A percentile compares a stretch with the other conserved stretches of the same genome.
These are phyloP conservation scores for Physocladia obscura DNA, from an alignment of 192 early-diverging fungal genomes.

Conservation along the genomic window DNA sequence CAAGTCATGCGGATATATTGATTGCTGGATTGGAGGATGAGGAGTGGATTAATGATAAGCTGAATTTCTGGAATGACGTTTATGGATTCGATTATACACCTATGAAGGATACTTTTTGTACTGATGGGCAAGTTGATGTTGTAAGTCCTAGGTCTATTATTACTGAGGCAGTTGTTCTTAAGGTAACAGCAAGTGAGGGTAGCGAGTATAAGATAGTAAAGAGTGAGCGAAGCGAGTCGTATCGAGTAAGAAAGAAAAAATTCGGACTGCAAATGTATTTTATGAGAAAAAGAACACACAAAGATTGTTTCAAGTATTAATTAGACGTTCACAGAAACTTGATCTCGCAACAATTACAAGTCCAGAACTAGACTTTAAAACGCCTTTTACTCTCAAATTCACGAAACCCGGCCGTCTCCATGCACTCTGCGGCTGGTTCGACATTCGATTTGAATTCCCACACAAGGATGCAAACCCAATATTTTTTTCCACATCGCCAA, in stretches of 20 bases:
- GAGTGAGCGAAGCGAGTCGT: too few relatives aligned
- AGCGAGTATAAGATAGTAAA: too few relatives aligned
- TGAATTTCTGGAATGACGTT: slow-evolving; percentile 85
- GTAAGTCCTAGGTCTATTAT: slow-evolving; percentile 67
- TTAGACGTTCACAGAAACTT: slow-evolving; percentile 49
- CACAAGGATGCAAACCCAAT: slow-evolving; percentile 34
- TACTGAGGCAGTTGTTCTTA: slow-evolving; percentile 61
- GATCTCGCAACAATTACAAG: slow-evolving; percentile 69
- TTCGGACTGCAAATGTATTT: too few relatives aligned
- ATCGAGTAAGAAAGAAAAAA: too few relatives aligned
- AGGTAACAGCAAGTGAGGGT: slow-evolving; percentile 17
- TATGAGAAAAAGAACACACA: too few relatives aligned
- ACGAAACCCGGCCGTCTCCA: slow-evolving; percentile 67
- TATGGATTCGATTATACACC: slow-evolving; percentile 91
- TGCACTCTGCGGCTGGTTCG: slow-evolving; percentile 89
- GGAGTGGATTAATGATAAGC: slow-evolving; percentile 78
- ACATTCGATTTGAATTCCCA: slow-evolving; percentile 74
- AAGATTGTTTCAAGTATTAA: background rate
- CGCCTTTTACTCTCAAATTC: slow-evolving; percentile 66
- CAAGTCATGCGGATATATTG: slow-evolving; percentile 69
- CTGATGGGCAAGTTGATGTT: slow-evolving; percentile 83
- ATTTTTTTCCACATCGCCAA: slow-evolving; percentile 70
- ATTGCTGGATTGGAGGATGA: slow-evolving; percentile 74
- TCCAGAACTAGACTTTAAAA: slow-evolving; percentile 71
- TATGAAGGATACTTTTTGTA: slow-evolving; percentile 74